A percentile compares a stretch with the other conserved stretches of the same genome.
Evolutionary conservation across 2,329 filamentous ascomycete species (phyloP).

Genomic region (Passalora sequoiae): DNA sequence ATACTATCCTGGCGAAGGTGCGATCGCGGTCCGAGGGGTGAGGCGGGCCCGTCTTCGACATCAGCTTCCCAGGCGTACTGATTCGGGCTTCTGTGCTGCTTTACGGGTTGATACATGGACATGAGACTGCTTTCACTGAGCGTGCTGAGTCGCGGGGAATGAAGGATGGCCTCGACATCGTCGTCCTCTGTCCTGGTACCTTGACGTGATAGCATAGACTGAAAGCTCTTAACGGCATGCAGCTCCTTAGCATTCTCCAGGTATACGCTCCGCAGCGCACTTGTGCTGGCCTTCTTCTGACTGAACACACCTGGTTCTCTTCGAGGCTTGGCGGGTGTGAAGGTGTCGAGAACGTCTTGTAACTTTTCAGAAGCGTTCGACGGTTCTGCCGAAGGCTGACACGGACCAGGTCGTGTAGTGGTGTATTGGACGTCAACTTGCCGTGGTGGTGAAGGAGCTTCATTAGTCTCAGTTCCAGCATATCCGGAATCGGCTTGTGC

Average conservation of each 20-base stretch:
- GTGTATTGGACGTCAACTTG: constrained; percentile 6
- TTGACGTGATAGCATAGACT: constrained; percentile 31
- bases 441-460: constrained; percentile 26
- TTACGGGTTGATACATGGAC: constrained; percentile 34
- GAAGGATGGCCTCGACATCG: constrained; percentile 25
- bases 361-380: constrained; percentile 25
- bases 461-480: constrained; percentile 31
- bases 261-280: constrained; percentile 35
- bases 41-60: constrained; percentile 13
- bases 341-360: constrained; percentile 19
- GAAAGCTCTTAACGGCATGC: constrained; percentile 34
- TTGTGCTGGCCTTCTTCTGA: constrained; percentile 31
- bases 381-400: constrained; percentile 15
- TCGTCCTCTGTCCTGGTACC: constrained; percentile 26
- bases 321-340: constrained; percentile 24
- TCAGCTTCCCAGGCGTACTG: constrained; percentile 27
- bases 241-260: constrained; percentile 28
- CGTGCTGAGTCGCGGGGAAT: constrained; percentile 34
- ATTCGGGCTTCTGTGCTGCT: constrained; percentile 23
- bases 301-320: constrained; percentile 31
- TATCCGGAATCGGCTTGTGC: constrained; percentile 34
- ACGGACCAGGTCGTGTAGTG: constrained; percentile 10
- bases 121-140: constrained; percentile 38
- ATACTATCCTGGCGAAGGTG: constrained; percentile 32
- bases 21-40: constrained; percentile 9